Base-by-base conservation (phyloP, 306 rosid species). In the Citrullus mucosospermus region DNA sequence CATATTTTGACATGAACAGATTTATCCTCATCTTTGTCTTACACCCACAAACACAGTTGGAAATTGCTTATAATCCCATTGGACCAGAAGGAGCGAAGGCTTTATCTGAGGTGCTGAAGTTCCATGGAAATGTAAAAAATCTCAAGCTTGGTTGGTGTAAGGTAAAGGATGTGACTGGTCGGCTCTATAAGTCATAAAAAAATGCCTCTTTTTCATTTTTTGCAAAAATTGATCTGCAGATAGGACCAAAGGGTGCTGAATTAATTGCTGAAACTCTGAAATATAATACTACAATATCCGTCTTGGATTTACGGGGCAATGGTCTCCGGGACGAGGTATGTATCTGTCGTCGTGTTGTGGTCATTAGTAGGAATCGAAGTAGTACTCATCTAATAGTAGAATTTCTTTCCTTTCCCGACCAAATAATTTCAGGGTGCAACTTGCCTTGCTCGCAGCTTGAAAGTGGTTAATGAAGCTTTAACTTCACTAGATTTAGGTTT, bases 91-190 rank as follows among this genome's bases (percentile, higher is more conserved):
- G 98, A 83, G 98, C 94, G 83, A 85, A 90, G 84, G 92, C 89
- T 78, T 84, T 95, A 80, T 89, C 96, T 38, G 98, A 95, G 87
- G 88, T 95, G 83, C 87, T 95, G 41, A 95, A 95, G 82, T 95
- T 95, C 81, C 91, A 91, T 69, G 98, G 98, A 79, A 95, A 86
- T 69, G 30, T 95, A 76, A 88, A 86, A 80, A 89, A 84, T 81
- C 98, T 95, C 30, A 95, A 91, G 89, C 97, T 95, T 83, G 98
- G 98, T 56, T 95, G 98, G 98, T 95, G 98, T 87, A 94, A 95
- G 98, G 98, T 95, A 85, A 87, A 75, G 30, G 72, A 62, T 44
- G 18, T 2, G 70, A 50, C 22, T 20, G 73, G 39, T 30, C 1
- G 39, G 66, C 28, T 62, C 22, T 28, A 8, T 25, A 30, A 17